Base-by-base conservation (phyloP, 2,329 filamentous ascomycete genomes). In the Cytospora schulzeri region DNA sequence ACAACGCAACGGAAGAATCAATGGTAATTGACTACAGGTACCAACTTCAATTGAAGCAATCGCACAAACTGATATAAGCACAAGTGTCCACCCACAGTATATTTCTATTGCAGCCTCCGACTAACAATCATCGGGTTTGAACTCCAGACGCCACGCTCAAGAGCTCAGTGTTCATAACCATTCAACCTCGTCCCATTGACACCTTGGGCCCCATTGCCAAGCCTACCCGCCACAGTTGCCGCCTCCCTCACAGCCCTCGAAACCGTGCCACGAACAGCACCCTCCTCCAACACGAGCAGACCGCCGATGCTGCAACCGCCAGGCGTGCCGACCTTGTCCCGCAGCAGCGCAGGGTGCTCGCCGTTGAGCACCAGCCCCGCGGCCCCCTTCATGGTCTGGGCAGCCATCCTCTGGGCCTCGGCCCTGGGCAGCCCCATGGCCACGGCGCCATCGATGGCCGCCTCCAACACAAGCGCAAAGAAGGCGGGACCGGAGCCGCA, bases 271-370 rank as follows among this genome's bases (percentile, higher is more conserved):
- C 90, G 83, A 9, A 92, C 85, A 11, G 83, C 79, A 12, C 88
- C 89, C 71, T 94, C 90, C 75, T 94, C 91, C 8, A 94, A 77
- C 6, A 90, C 87, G 70, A 92, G 74, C 58, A 93, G 75, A 0
- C 91, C 91, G 2, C 86, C 88, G 67, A 93, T 92, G 6, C 90
- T 93, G 76, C 90, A 93, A 1, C 91, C 91, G 6, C 89, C 91
- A 0, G 91, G 90, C 1, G 90, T 92, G 69, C 81, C 87, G n/a
- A 92, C 88, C 77, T 91, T 91, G 70, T 94, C 91, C 59, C 88
- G 83, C 60, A 93, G 77, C 26, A 92, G 76, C 19, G 90, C 90
- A 1, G 91, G 91, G 74, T 93, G 91, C 73, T 92, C 89, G 17
- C 90, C 90, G 62, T 78, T 83, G 62, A 91, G 80, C 14, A 93